phyloP scores from a whole-genome alignment of 805 yeast genomes.

The Wickerhamiella cacticola region DNA sequence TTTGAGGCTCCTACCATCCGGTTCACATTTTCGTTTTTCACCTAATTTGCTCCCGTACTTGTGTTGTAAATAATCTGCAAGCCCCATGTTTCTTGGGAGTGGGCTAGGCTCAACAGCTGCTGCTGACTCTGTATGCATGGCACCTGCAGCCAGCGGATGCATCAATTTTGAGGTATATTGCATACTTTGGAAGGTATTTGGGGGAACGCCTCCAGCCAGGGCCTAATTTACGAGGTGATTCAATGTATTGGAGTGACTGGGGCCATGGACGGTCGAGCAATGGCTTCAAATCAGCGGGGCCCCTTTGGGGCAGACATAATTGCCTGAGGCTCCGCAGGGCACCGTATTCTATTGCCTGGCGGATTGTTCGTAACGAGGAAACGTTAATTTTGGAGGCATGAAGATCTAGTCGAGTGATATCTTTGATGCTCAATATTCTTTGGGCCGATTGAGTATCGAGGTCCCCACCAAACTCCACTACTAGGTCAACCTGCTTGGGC shows the following conservation, averaged over 20 bases:
- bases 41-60: conserved; percentile 31
- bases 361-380: neutral
- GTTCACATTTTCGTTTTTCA: conserved; percentile 24
- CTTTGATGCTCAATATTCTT: neutral
- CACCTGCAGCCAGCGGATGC: neutral
- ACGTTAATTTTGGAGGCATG: neutral
- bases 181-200: neutral
- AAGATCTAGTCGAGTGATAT: conserved; percentile 6
- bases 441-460: neutral
- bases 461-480: neutral
- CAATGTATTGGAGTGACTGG: conserved; percentile 3
- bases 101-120: no score
- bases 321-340: neutral
- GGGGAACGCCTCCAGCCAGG: neutral
- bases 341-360: conserved; percentile 11
- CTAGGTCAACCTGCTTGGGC: neutral
- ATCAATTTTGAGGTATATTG: neutral
- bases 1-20: conserved; percentile 14
- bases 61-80: conserved; percentile 37
- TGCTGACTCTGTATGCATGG: neutral
- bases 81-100: conserved; percentile 30
- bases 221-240: neutral
- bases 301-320: conserved; percentile 7
- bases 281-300: conserved; percentile 5
- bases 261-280: conserved; percentile 6